A percentile compares a stretch with the other conserved stretches of the same genome.
These are phyloP conservation scores for Vitis amurensis DNA, from an alignment of 164 flowering plant genomes.

Conservation along the genomic window DNA sequence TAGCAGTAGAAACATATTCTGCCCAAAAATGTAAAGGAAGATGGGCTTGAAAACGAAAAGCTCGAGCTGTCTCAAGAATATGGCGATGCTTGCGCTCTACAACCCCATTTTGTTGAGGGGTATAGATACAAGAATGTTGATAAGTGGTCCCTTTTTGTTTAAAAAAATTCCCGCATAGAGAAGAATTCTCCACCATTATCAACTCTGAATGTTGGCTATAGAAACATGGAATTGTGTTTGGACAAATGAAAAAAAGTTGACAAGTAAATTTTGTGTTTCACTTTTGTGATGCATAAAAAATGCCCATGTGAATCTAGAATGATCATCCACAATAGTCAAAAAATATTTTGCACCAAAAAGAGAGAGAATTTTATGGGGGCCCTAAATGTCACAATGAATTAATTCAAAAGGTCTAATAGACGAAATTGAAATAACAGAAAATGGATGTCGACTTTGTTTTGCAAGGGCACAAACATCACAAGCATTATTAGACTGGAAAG, in stretches of 20 bases:
- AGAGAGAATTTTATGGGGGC: background rate
- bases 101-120: slow-evolving; percentile 8
- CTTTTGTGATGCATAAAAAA: background rate
- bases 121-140: background rate
- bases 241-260: background rate
- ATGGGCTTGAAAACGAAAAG: slow-evolving; percentile 8
- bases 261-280: background rate
- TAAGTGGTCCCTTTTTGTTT: no score
- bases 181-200: no score
- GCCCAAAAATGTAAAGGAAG: slow-evolving; percentile 8
- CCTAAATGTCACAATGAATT: slow-evolving; percentile 6
- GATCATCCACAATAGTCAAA: no score
- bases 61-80: slow-evolving; percentile 5
- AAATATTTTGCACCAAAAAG: no score
- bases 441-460: slow-evolving; percentile 1
- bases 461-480: slow-evolving; percentile 3
- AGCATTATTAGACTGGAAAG: no score
- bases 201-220: no score
- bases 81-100: slow-evolving; percentile 15
- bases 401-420: background rate
- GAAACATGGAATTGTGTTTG: background rate
- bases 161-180: no score
- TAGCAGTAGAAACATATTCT: slow-evolving; percentile 4
- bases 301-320: background rate
- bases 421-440: background rate